Percentiles rank a stretch among this genome's conserved stretches.
These are phyloP conservation scores for Fusarium guadeloupense DNA, from an alignment of 2,329 filamentous ascomycete species.

Conservation along the genomic window DNA sequence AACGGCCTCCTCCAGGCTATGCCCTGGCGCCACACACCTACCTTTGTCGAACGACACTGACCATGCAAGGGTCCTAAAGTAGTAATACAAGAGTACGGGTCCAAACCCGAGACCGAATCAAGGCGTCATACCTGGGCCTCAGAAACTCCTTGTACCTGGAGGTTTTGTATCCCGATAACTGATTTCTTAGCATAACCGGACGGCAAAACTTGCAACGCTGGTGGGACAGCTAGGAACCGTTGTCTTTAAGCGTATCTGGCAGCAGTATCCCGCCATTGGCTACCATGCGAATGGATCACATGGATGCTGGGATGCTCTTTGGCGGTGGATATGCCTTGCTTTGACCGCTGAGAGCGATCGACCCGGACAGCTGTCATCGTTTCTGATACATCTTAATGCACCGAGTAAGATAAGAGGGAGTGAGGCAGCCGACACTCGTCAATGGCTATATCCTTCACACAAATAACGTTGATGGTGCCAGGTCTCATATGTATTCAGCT, in stretches of 20 bases:
- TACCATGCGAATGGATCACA: conserved; percentile 41
- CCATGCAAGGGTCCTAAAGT: conserved; percentile 38
- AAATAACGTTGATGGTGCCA: conserved; percentile 5
- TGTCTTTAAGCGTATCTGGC: conserved; percentile 14
- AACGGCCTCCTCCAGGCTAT: conserved; percentile 10
- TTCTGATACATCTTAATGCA: conserved; percentile 1
- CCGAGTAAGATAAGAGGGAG: neutral
- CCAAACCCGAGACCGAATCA: conserved; percentile 32
- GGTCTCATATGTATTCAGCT: conserved; percentile 3
- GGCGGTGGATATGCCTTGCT: conserved; percentile 13
- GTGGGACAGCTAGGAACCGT: conserved; percentile 6
- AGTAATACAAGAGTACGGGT: conserved; percentile 29
- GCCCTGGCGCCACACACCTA: conserved; percentile 22
- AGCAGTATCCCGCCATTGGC: conserved; percentile 31
- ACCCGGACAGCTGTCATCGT: conserved; percentile 3
- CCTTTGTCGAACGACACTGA: conserved; percentile 38
- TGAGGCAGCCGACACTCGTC: neutral
- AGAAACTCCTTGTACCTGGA: neutral
- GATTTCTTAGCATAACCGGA: conserved; percentile 2
- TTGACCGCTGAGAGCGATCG: conserved; percentile 3
- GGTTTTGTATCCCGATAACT: neutral
- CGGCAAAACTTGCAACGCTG: conserved; percentile 11
- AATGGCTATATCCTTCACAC: neutral
- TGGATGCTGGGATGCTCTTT: conserved; percentile 21
- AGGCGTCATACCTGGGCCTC: conserved; percentile 19